These are phyloP conservation scores for Corrigiola litoralis DNA, from an alignment of 179 eudicot genomes.

Conservation along the genomic window DNA sequence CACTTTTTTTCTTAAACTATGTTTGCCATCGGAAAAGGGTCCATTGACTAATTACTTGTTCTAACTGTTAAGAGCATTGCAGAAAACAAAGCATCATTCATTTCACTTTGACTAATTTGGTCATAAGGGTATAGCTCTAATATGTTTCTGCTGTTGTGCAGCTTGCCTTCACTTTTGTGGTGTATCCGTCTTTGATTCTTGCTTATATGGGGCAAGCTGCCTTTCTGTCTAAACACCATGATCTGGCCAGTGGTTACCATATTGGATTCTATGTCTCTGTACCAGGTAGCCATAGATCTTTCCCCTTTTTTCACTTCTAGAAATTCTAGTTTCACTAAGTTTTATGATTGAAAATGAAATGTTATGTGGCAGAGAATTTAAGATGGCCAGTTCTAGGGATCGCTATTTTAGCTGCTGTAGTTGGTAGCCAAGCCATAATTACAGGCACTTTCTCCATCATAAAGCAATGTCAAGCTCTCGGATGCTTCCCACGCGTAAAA, in stretches of 20 bases:
- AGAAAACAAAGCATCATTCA: background rate
- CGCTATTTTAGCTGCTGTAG: conserved; percentile 82
- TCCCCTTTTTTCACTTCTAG: too few species aligned
- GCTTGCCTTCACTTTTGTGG: conserved; percentile 80
- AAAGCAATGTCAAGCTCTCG: conserved; percentile 77
- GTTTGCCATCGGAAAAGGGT: too few species aligned
- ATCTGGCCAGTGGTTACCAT: conserved; percentile 40
- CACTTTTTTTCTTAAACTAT: too few species aligned
- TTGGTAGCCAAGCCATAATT: conserved; percentile 90
- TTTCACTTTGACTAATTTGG: too few species aligned
- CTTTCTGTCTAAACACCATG: conserved; percentile 74
- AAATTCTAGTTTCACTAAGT: too few species aligned
- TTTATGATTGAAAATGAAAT: background rate
- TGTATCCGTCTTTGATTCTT: conserved; percentile 88
- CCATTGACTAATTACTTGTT: too few species aligned
- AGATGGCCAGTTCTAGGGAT: conserved; percentile 79
- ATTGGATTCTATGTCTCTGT: conserved; percentile 93
- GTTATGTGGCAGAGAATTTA: conserved; percentile 45
- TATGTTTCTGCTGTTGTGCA: conserved; percentile 18
- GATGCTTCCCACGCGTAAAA: conserved; percentile 83
- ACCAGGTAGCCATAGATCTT: conserved; percentile 51
- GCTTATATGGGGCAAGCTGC: conserved; percentile 99
- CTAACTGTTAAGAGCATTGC: too few species aligned
- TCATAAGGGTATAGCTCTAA: too few species aligned
- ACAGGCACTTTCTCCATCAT: conserved; percentile 94